Base-by-base conservation (phyloP, 192 early-diverging fungal species). In the Backusella australiensis region DNA sequence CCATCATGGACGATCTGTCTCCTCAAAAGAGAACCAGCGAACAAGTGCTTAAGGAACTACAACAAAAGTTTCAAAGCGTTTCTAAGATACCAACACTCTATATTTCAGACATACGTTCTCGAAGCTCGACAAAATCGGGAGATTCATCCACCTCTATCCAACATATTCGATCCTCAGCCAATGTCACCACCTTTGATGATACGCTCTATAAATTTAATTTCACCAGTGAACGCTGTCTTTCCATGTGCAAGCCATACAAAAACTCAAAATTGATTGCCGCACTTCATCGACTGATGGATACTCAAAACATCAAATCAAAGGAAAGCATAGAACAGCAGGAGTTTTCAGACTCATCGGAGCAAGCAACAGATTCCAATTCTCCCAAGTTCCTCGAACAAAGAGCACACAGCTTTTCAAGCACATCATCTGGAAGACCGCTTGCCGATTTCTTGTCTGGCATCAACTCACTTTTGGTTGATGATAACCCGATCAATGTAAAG, bases 401-500 rank as follows among this genome's bases (percentile, higher is more conserved):
- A 39, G 3, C 35, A 17, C 15, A 34, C 6, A 68, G 67, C 17
- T 39, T 38, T 35, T 69, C 34, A 69, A 69, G 68, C n/a, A 63
- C 56, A 4, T 63, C 56, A 12, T 63, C 56, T 4, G 56, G 56
- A 1, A 23, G 26, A 63, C 56, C 56, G 1, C 67, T 68, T 34
- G n/a, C 35, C 4, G 32, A 68, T 68, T 34, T 36, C 19, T 15
- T 68, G 4, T 34, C 67, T 32, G 12, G 29, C 3, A 46, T 42
- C 11, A 73, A 67, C 2, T 70, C 73, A 8, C 79, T 94, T 34
- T 76, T 94, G 19, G 91, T 89, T 1, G 93, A 93, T 71, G 93
- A 93, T 78, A 93, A 94, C 66, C 78, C 85, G 21, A 87, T 94
- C 59, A 94, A 94, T 80, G 89, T 89, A 52, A 91, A 91, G 77